These are phyloP conservation scores for Leccinum variicolor DNA, from an alignment of 768 basidiomycete genomes.

Conservation along the genomic window DNA sequence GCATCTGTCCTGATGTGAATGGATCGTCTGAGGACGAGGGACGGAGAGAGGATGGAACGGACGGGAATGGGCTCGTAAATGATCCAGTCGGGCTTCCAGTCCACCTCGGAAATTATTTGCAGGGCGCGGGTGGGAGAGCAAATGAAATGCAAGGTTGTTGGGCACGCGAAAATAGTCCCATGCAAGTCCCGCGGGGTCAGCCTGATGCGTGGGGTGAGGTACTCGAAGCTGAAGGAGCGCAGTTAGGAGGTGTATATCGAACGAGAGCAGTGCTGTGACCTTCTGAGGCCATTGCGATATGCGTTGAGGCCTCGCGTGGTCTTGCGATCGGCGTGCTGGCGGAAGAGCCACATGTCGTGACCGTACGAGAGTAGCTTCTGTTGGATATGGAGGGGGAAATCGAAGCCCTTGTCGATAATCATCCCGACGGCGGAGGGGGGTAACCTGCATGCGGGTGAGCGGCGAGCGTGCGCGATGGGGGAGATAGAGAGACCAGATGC, in stretches of 20 bases:
- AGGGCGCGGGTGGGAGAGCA: constrained; percentile 52
- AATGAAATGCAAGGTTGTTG: constrained; percentile 65
- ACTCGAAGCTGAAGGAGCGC: constrained; percentile 59
- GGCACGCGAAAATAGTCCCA: constrained; percentile 50
- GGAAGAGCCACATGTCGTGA: constrained; percentile 71
- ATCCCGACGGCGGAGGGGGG: constrained; percentile 65
- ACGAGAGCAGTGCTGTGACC: constrained; percentile 43
- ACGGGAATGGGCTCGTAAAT: constrained; percentile 91
- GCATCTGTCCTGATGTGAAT: constrained; percentile 59
- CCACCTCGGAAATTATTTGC: constrained; percentile 62
- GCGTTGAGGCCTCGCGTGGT: constrained; percentile 76
- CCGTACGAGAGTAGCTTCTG: constrained; percentile 60
- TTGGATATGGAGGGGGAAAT: constrained; percentile 59
- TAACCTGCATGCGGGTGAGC: constrained; percentile 46
- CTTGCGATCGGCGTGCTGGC: constrained; percentile 48
- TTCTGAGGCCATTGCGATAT: constrained; percentile 70
- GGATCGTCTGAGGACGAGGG: not conserved
- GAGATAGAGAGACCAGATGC: constrained; percentile 59
- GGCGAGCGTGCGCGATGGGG: not conserved
- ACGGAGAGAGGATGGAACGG: constrained; percentile 21
- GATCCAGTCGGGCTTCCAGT: constrained; percentile 58
- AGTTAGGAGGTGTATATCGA: constrained; percentile 1
- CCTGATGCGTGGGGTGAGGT: constrained; percentile 67
- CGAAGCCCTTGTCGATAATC: constrained; percentile 78
- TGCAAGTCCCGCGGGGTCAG: constrained; percentile 68